phyloP scores from a whole-genome alignment of 257 asterid species.

The Capsicum chinense region DNA sequence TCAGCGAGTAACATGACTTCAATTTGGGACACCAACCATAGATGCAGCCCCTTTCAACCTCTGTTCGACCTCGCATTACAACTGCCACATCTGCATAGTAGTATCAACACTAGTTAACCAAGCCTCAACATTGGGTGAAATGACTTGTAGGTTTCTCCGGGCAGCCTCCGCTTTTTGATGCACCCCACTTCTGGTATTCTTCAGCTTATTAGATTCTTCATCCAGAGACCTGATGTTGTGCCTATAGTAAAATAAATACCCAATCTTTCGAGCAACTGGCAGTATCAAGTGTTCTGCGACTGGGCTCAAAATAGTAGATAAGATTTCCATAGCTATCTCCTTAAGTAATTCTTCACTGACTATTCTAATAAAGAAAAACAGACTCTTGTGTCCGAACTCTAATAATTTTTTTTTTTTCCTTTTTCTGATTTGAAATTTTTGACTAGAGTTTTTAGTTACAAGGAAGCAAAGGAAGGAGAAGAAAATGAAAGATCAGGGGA shows the following conservation, averaged over 20 bases:
- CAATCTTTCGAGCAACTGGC: not conserved
- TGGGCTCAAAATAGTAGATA: not conserved
- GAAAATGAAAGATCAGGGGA: too few relatives aligned
- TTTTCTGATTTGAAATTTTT: too few relatives aligned
- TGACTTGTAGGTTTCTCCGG: not conserved
- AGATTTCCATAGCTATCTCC: not conserved
- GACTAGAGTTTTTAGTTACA: too few relatives aligned
- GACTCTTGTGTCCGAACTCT: too few relatives aligned
- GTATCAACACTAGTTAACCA: conserved; percentile 27
- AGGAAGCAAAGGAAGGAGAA: too few relatives aligned
- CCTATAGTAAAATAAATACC: not conserved
- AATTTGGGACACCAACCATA: not conserved
- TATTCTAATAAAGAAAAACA: too few relatives aligned
- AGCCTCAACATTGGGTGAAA: not conserved
- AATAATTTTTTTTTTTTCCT: too few relatives aligned
- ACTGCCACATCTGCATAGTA: not conserved
- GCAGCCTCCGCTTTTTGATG: not conserved
- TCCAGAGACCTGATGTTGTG: conserved; percentile 5
- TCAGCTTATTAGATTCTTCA: not conserved
- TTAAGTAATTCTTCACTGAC: too few relatives aligned
- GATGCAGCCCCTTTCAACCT: not conserved
- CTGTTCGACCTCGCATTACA: not conserved
- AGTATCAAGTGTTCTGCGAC: not conserved
- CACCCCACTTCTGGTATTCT: not conserved
- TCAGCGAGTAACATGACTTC: conserved; percentile 4